These are phyloP conservation scores for Mycena vulgaris DNA, from an alignment of 768 basidiomycete genomes.

Conservation along the genomic window DNA sequence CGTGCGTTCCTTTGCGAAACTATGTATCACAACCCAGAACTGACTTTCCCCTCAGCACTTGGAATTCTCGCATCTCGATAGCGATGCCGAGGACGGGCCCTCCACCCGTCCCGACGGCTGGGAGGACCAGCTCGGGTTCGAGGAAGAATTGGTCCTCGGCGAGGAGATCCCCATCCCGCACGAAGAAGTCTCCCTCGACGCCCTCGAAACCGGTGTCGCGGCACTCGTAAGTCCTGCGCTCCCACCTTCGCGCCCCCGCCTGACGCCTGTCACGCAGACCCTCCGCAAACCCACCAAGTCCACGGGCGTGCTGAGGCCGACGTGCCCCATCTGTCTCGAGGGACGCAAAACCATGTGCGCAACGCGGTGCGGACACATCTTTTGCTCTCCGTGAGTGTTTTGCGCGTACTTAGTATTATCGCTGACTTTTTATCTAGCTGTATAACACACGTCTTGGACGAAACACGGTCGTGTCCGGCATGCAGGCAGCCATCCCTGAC, in stretches of 20 bases:
- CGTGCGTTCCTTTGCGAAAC: slow-evolving; percentile 6
- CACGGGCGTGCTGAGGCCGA: slow-evolving; percentile 33
- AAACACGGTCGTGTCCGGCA: slow-evolving; percentile 27
- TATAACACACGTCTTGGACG: slow-evolving; percentile 25
- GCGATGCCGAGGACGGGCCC: slow-evolving; percentile 42
- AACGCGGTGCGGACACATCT: slow-evolving; percentile 51
- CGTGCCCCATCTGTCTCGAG: slow-evolving; percentile 50
- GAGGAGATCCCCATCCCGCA: slow-evolving; percentile 39
- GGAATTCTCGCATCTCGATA: slow-evolving; percentile 47
- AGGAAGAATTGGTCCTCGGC: slow-evolving; percentile 42
- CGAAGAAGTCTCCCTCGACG: slow-evolving; percentile 3
- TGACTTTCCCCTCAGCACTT: slow-evolving; percentile 39
- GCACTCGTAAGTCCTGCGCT: neutral
- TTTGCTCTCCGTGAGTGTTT: slow-evolving; percentile 50
- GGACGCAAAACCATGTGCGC: slow-evolving; percentile 41
- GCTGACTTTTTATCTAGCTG: slow-evolving; percentile 17
- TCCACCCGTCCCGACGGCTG: slow-evolving; percentile 44
- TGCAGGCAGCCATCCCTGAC: slow-evolving; percentile 32
- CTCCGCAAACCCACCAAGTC: slow-evolving; percentile 14
- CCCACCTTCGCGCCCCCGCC: neutral
- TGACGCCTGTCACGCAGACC: neutral
- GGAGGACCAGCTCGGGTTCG: slow-evolving; percentile 48
- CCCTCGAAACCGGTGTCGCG: neutral
- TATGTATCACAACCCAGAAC: neutral
- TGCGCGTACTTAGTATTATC: neutral